Evolutionary conservation across 345 rosid species (phyloP).

Genomic region (Gossypium mustelinum): DNA sequence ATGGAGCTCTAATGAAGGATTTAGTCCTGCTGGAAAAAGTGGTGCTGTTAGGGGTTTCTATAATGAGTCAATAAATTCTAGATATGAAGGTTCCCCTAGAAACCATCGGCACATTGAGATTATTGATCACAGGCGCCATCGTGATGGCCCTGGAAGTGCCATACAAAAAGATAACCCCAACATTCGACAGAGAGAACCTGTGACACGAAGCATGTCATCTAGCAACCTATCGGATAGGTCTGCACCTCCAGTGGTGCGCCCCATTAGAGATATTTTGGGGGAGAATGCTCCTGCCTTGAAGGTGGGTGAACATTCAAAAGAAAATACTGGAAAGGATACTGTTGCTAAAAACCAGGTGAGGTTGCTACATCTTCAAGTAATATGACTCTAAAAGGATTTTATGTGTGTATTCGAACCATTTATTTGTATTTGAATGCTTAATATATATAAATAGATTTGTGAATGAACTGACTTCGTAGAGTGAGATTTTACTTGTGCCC

Average conservation of each 20-base stretch:
- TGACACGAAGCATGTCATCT: background rate
- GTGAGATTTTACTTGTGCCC: background rate
- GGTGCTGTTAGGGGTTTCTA: constrained; percentile 40
- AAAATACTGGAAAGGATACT: background rate
- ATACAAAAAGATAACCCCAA: background rate
- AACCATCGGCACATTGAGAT: constrained; percentile 68
- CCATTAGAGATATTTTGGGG: background rate
- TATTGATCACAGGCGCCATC: background rate
- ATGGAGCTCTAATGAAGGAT: constrained; percentile 24
- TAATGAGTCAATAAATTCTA: constrained; percentile 52
- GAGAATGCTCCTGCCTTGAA: background rate
- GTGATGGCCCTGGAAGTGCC: background rate
- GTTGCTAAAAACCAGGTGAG: constrained; percentile 3
- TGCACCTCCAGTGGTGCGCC: background rate
- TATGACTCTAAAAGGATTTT: background rate
- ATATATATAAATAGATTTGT: background rate
- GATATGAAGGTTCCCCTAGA: constrained; percentile 44
- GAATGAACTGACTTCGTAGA: background rate
- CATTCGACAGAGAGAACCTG: background rate
- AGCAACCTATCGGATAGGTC: background rate
- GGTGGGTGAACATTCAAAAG: constrained; percentile 6
- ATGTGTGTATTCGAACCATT: background rate
- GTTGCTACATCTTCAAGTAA: background rate
- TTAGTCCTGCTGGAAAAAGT: constrained; percentile 34
- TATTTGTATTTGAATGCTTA: background rate